Conservation (phyloP, 1,284 basidiomycete species). For the Ustilago bromivora region DNA sequence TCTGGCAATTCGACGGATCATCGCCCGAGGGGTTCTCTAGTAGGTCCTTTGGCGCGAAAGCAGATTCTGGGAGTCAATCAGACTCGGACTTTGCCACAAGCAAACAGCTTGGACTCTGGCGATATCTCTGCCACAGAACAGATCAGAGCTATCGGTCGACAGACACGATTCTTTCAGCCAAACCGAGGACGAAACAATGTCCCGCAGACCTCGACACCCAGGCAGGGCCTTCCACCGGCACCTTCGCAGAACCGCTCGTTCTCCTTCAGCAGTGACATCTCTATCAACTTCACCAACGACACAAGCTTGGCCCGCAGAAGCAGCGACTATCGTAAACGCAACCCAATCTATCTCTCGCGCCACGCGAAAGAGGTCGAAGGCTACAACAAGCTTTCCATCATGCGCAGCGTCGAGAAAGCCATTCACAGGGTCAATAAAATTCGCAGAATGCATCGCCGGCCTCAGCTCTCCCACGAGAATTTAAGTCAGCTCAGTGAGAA, state of each 20-base stretch:
- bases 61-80: background rate
- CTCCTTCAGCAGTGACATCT: constrained; percentile 23
- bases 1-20: background rate
- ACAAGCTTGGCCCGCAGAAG: background rate
- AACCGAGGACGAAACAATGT: constrained; percentile 12
- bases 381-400: background rate
- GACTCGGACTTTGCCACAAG: background rate
- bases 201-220: constrained; percentile 11
- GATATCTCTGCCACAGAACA: constrained; percentile 25
- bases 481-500: constrained; percentile 41
- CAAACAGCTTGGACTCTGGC: background rate
- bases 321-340: constrained; percentile 20
- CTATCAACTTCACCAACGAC: background rate
- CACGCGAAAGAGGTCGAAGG: constrained; percentile 2
- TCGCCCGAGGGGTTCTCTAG: constrained; percentile 16
- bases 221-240: background rate
- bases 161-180: constrained; percentile 23
- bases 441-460: background rate
- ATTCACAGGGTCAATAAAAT: constrained; percentile 13
- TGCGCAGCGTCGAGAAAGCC: constrained; percentile 7
- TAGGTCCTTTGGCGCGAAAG: constrained; percentile 15
- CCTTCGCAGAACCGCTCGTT: constrained; percentile 12
- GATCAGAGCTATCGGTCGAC: constrained; percentile 34
- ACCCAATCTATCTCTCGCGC: constrained; percentile 25
- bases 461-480: constrained; percentile 10